Evolutionary conservation across 2,329 filamentous ascomycete species (phyloP).

Genomic region (Aspergillus tamarii): DNA sequence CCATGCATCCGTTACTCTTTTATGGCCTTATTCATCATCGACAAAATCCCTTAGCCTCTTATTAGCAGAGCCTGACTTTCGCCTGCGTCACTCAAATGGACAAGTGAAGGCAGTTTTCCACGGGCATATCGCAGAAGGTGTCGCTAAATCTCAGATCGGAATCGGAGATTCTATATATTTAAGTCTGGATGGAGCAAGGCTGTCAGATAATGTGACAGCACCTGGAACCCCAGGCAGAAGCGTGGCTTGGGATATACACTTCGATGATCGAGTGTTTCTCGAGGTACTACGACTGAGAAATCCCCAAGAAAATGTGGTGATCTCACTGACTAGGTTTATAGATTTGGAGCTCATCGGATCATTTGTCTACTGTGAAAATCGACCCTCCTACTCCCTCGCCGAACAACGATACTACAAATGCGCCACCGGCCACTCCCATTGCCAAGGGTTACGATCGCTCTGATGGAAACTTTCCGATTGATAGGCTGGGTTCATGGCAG

Average conservation of each 20-base stretch:
- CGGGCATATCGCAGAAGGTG: constrained; percentile 69
- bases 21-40: constrained; percentile 88
- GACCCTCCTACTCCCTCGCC: constrained; percentile 46
- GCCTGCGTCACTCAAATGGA: constrained; percentile 73
- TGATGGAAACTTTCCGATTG: constrained; percentile 5
- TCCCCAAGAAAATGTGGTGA: neutral
- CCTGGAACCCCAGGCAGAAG: constrained; percentile 58
- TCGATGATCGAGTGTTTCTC: constrained; percentile 38
- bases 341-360: constrained; percentile 30
- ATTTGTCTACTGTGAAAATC: constrained; percentile 51
- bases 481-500: constrained; percentile 61
- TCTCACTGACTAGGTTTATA: constrained; percentile 14
- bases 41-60: constrained; percentile 75
- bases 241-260: constrained; percentile 61
- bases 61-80: constrained; percentile 82
- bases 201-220: constrained; percentile 59
- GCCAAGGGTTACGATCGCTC: constrained; percentile 24
- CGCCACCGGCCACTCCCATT: constrained; percentile 29
- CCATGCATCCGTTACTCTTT: constrained; percentile 76
- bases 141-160: constrained; percentile 69
- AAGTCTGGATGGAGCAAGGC: constrained; percentile 69
- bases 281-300: constrained; percentile 29
- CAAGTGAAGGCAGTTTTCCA: constrained; percentile 79
- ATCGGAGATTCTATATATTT: constrained; percentile 78
- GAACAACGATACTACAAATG: constrained; percentile 22